phyloP scores from a whole-genome alignment of 495 filamentous ascomycete species.

The Tuber microsphaerosporum region DNA sequence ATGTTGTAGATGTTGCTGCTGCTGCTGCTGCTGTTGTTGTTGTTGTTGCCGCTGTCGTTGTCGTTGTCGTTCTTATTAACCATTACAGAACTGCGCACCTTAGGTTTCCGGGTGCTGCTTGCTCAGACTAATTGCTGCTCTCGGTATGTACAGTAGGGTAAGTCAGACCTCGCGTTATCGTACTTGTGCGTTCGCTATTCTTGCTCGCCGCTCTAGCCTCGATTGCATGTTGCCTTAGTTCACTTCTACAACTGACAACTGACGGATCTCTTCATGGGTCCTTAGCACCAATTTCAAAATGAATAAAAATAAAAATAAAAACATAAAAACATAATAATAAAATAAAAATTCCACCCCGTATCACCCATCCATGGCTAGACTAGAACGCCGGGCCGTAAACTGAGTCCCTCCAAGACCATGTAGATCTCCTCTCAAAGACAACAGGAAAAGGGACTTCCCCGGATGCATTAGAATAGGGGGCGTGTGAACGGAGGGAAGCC shows the following conservation, averaged over 20 bases:
- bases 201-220: constrained; percentile 2
- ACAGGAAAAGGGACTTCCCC: background rate
- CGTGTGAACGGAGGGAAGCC: background rate
- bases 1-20: background rate
- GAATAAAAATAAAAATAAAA: too few relatives aligned
- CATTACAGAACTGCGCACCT: background rate
- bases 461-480: background rate
- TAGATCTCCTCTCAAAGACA: background rate
- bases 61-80: background rate
- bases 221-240: background rate
- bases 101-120: background rate
- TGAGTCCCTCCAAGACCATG: background rate
- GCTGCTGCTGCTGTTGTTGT: background rate
- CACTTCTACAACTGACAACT: background rate
- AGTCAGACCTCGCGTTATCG: constrained; percentile 2
- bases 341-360: background rate
- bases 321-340: background rate
- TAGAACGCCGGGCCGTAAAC: background rate
- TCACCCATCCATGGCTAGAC: background rate
- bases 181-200: constrained; percentile 4
- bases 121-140: background rate
- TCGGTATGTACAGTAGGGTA: background rate
- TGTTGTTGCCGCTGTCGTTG: background rate
- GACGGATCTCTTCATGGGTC: background rate
- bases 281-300: background rate